phyloP scores from a whole-genome alignment of 2,329 filamentous ascomycete genomes.

The Apiospora aurea region DNA sequence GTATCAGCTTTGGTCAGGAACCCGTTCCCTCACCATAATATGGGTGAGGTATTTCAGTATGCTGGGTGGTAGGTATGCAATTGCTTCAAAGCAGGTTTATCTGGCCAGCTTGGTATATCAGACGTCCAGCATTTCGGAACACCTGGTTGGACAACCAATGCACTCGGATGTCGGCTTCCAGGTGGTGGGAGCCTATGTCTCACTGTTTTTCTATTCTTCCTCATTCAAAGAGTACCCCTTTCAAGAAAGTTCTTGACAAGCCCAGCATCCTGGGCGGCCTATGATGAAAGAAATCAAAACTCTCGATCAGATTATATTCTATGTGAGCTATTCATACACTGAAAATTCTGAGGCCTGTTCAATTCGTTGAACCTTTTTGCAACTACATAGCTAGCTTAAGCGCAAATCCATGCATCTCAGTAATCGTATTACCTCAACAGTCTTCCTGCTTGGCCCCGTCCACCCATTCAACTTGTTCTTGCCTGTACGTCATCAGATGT shows the following conservation, averaged over 20 bases:
- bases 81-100: not conserved
- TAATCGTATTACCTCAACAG: not conserved
- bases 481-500: too few species aligned
- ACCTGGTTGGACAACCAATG: not conserved
- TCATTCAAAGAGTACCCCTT: not conserved
- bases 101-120: not conserved
- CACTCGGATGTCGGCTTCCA: not conserved
- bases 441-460: not conserved
- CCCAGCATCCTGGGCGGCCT: conserved; percentile 18
- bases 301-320: conserved; percentile 28
- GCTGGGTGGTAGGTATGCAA: not conserved
- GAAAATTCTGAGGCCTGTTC: conserved; percentile 30
- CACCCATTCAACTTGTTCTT: too few species aligned
- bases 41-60: too few species aligned
- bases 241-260: conserved; percentile 17
- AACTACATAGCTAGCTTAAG: not conserved
- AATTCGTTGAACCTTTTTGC: not conserved
- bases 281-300: conserved; percentile 28
- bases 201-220: not conserved
- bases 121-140: not conserved
- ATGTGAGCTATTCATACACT: conserved; percentile 29
- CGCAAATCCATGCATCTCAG: not conserved
- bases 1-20: not conserved
- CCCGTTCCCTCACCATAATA: not conserved
- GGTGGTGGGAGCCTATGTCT: not conserved